These are phyloP conservation scores for Fusarium keratoplasticum DNA, from an alignment of 2,329 filamentous ascomycete species.

Conservation along the genomic window DNA sequence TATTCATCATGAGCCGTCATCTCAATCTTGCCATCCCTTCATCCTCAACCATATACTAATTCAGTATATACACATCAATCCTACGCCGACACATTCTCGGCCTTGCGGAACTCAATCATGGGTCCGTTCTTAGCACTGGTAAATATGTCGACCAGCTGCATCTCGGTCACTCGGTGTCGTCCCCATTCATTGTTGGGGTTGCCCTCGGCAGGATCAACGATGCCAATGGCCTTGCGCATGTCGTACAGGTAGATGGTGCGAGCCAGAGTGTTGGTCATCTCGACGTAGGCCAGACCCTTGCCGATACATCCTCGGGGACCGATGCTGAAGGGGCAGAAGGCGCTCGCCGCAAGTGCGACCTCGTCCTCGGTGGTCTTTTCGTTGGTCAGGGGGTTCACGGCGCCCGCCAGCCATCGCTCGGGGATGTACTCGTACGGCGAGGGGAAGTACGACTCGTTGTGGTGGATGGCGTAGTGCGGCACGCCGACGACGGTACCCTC, in stretches of 20 bases:
- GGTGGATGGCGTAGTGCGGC: constrained; percentile 76
- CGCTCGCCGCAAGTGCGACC: constrained; percentile 68
- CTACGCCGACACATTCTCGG: constrained; percentile 30
- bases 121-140: constrained; percentile 79
- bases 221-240: constrained; percentile 61
- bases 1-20: neutral
- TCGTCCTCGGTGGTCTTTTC: constrained; percentile 61
- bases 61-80: neutral
- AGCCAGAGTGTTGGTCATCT: constrained; percentile 73
- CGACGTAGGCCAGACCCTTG: constrained; percentile 75
- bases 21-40: neutral
- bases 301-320: constrained; percentile 79
- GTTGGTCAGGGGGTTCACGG: constrained; percentile 51
- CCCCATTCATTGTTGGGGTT: constrained; percentile 62
- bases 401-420: constrained; percentile 72
- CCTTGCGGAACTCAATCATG: constrained; percentile 69
- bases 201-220: constrained; percentile 66
- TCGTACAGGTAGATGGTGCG: constrained; percentile 72
- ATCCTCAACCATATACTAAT: neutral
- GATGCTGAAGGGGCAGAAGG: constrained; percentile 80
- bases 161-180: constrained; percentile 68
- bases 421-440: constrained; percentile 69
- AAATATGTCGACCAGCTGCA: constrained; percentile 78
- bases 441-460: constrained; percentile 72
- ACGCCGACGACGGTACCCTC: constrained; percentile 72